phyloP scores from a whole-genome alignment of 73 alveolate genomes.

The Paramecium bursaria region DNA sequence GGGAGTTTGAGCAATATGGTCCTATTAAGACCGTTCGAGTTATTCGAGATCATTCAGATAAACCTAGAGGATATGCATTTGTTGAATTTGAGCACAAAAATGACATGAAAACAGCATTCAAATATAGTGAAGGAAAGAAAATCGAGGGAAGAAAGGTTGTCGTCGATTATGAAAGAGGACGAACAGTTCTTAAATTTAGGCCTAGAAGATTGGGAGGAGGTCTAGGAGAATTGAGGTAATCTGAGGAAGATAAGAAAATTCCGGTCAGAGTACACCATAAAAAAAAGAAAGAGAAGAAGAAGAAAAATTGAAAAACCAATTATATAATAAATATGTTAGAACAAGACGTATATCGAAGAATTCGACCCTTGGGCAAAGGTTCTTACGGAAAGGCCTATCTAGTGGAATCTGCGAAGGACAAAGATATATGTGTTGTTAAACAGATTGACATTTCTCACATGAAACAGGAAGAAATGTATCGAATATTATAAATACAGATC shows the following conservation, averaged over 20 bases:
- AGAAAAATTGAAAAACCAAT: no score
- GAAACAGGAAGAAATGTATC: constrained; percentile 65
- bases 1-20: constrained; percentile 92
- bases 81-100: constrained; percentile 89
- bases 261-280: no score
- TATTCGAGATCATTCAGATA: constrained; percentile 81
- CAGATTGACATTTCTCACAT: constrained; percentile 74
- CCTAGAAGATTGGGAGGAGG: constrained; percentile 96
- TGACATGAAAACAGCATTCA: constrained; percentile 81
- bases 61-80: constrained; percentile 97
- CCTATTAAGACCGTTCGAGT: constrained; percentile 85
- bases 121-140: constrained; percentile 86
- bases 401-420: constrained; percentile 79
- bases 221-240: constrained; percentile 72
- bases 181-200: constrained; percentile 83
- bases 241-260: constrained; percentile 10
- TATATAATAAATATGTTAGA: no score
- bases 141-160: constrained; percentile 92
- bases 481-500: constrained; percentile 26
- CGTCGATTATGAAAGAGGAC: constrained; percentile 93
- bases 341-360: constrained; percentile 53
- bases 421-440: constrained; percentile 75
- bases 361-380: constrained; percentile 88
- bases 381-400: constrained; percentile 88
- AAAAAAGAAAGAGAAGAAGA: no score